Conservation (phyloP, 2,329 filamentous ascomycete genomes). For the Fusarium subtropicale region DNA sequence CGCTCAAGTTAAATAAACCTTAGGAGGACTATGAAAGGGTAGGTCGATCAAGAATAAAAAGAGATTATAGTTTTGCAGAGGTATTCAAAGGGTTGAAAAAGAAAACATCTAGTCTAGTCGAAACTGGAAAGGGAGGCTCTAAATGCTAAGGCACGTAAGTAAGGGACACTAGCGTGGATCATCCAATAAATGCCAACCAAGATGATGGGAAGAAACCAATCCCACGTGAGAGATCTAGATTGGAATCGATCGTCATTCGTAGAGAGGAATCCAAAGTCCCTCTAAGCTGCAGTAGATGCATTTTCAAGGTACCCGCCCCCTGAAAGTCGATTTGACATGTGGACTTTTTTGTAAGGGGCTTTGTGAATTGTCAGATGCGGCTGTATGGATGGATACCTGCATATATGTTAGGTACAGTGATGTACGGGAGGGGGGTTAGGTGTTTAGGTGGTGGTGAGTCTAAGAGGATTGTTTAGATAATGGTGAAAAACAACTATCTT, state of each 20-base stretch:
- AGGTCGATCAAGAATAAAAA: neutral
- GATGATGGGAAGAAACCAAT: slow-evolving; percentile 23
- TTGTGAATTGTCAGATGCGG: neutral
- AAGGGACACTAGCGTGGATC: slow-evolving; percentile 18
- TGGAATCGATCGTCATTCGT: slow-evolving; percentile 28
- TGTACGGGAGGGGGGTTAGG: neutral
- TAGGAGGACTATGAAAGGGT: slow-evolving; percentile 1
- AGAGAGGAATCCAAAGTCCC: slow-evolving; percentile 2
- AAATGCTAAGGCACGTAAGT: slow-evolving; percentile 2
- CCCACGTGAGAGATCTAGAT: slow-evolving; percentile 31
- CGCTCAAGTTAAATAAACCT: slow-evolving; percentile 13
- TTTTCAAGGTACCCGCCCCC: slow-evolving; percentile 23
- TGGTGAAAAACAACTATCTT: neutral
- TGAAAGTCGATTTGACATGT: slow-evolving; percentile 30
- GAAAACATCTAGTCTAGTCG: slow-evolving; percentile 1
- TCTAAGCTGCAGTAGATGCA: slow-evolving; percentile 16
- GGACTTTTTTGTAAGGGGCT: slow-evolving; percentile 9
- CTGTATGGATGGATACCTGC: neutral
- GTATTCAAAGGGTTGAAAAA: slow-evolving; percentile 15
- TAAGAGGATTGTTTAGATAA: neutral
- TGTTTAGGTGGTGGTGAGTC: neutral
- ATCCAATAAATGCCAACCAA: slow-evolving; percentile 22
- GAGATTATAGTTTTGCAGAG: slow-evolving; percentile 29
- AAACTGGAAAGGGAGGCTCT: slow-evolving; percentile 27
- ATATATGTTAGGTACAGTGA: neutral